Evolutionary conservation across 2,329 filamentous ascomycete species (phyloP), one percentile per base, ranked within the genome.

Genomic region (Shiraia bambusicola): DNA sequence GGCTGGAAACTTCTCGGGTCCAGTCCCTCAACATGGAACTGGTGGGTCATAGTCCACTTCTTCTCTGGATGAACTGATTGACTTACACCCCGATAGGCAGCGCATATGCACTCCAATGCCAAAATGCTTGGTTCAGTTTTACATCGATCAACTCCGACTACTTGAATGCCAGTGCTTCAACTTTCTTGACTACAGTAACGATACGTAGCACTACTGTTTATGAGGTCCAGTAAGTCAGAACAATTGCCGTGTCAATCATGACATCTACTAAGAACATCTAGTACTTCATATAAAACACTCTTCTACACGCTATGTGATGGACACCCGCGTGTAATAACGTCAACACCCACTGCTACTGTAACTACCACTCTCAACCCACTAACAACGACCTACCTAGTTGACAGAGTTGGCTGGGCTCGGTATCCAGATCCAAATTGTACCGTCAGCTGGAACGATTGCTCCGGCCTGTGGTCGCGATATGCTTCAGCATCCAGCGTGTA

Each of bases 301-400:
- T 44, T 35, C 26, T 53, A 48, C 28, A 50, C 50, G 3, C 40
- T 50, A n/a, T 53, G 50, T 24, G 47, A 53, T 42, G 45, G 50
- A 25, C 50, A 53, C 30, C 50, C 50, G 11, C 38, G 50, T 35
- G 42, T 53, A 8, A 53, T 53, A 14, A 47, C 50, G 17, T 48
- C 50, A 11, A 26, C 40, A 10, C 50, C 50, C 11, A 53, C 50
- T 6, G 40, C 50, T 19, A 49, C 40, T 7, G 26, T 37, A 4
- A 53, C 50, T 11, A 50, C 47, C 2, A 41, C 40, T 9, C 36
- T 37, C 2, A 36, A 14, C 6, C 47, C 50, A 5, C 36, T 34
- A 5, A 50, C 50, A 3, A 50, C 50, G 8, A 42, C 47, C n/a
- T 37, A 45, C 9, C 42, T 52, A 29, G 46, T 30, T 15, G 17